These are phyloP conservation scores for Heterococcus sp. DNA, from an alignment of 108 stramenopile genomes.

Conservation along the genomic window DNA sequence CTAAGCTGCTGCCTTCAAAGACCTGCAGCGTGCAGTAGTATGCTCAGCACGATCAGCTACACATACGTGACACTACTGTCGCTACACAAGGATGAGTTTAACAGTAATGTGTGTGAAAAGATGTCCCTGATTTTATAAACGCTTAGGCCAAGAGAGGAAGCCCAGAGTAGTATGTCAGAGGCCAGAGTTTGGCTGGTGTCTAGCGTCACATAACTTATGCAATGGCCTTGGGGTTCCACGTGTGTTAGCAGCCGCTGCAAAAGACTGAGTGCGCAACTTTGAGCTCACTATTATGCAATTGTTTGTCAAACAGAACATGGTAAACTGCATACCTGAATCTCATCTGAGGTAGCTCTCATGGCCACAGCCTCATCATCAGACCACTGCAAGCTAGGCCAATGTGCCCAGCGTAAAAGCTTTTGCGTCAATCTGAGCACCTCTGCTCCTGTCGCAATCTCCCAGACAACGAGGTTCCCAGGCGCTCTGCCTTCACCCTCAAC, in stretches of 20 bases:
- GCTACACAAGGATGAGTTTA: no score
- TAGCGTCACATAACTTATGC: neutral
- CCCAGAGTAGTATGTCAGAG: neutral
- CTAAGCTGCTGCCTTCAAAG: conserved; percentile 19
- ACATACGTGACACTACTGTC: no score
- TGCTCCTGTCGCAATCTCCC: conserved; percentile 45
- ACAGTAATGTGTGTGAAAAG: no score
- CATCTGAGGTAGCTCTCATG: conserved; percentile 46
- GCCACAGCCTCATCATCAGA: conserved; percentile 73
- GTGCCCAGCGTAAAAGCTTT: conserved; percentile 63
- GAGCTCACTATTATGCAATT: neutral
- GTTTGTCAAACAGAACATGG: neutral
- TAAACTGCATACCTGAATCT: conserved; percentile 31
- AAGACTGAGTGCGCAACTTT: no score
- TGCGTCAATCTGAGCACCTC: conserved; percentile 59
- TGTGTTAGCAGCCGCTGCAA: no score
- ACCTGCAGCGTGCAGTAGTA: no score
- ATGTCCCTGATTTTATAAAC: neutral
- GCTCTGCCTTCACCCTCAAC: conserved; percentile 19
- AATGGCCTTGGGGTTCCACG: no score
- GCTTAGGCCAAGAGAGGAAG: neutral
- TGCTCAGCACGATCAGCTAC: no score
- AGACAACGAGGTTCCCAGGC: conserved; percentile 74
- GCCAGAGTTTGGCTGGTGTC: neutral
- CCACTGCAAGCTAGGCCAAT: conserved; percentile 84